Base-by-base conservation (phyloP, 768 basidiomycete species). In the Lactarius indigo region DNA sequence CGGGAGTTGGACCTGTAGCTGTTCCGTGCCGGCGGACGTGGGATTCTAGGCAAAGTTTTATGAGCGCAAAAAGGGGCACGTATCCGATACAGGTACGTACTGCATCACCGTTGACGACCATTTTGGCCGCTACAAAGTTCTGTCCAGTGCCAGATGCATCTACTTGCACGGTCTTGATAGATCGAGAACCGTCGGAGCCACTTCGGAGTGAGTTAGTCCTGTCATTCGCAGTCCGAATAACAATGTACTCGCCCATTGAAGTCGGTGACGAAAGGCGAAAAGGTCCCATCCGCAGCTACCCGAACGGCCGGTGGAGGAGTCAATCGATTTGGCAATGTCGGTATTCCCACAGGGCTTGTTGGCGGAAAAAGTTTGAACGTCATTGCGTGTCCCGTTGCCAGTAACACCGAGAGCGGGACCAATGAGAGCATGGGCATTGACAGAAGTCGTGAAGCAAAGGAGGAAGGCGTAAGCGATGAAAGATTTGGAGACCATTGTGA, bases 111-210 rank as follows among this genome's bases (percentile, higher is more conserved):
- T 86, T 85, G 64, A 72, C 77, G 12, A 78, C 71, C 30, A 85
- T 76, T 1, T 76, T 79, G 1, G 76, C 79, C 18, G 80, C 80
- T 23, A 71, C 68, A 63, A 79, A 76, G 10, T 63, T 72, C 54
- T 71, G 73, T 52, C 76, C 76, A 17, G 72, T 73, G 37, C 74
- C 78, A n/a, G 81, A 78, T 9, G 79, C 72, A 69, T 85, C 82
- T 23, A 85, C 79, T 41, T 77, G 70, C n/a, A 81, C 79, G 1
- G 77, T 59, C 42, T 69, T 76, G 54, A 86, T 77, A 58, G 78
- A 72, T 15, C 80, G 79, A 2, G 84, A 84, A 26, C 84, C 84
- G 73, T 85, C 84, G 9, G 56, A 41, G 13, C 80, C 81, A 58
- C 82, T 82, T 33, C 13, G 37, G 20, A 26, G 23, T 35, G 20